phyloP scores from a whole-genome alignment of 306 rosid species.

The Cucumis cinereus region DNA sequence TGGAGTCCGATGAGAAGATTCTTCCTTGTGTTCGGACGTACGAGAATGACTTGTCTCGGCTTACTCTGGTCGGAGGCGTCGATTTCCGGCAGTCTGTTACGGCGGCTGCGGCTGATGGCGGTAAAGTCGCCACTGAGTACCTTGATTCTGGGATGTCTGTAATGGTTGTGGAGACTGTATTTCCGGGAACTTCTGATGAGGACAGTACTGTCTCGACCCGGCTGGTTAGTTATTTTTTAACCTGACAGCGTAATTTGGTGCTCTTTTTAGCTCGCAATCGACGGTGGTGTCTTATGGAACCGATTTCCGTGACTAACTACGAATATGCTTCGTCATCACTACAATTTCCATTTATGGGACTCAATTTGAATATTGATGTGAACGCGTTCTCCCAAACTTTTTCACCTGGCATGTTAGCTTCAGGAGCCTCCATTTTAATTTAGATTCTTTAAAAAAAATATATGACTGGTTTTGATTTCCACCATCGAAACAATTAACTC shows the following conservation, averaged over 20 bases:
- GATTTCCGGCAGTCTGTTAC: conserved; percentile 69
- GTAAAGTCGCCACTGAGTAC: conserved; percentile 70
- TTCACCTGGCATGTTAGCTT: not conserved
- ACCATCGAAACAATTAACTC: not conserved
- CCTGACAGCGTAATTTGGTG: not conserved
- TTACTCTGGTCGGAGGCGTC: conserved; percentile 61
- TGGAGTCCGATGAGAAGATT: conserved; percentile 39
- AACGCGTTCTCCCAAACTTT: not conserved
- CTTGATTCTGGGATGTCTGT: conserved; percentile 46
- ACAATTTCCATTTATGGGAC: not conserved
- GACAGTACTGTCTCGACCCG: conserved; percentile 80
- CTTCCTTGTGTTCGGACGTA: conserved; percentile 77
- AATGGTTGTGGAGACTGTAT: conserved; percentile 82
- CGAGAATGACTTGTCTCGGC: conserved; percentile 57
- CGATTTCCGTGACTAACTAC: not conserved
- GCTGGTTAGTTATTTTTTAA: conserved; percentile 37
- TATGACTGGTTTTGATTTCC: not conserved
- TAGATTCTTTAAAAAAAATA: not conserved
- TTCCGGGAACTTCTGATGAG: conserved; percentile 48
- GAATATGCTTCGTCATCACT: not conserved
- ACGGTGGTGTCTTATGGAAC: not conserved
- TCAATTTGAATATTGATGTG: not conserved
- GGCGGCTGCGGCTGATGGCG: conserved; percentile 90
- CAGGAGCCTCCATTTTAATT: not conserved
- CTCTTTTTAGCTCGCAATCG: not conserved